Evolutionary conservation across 108 stramenopile species (phyloP).

Genomic region (Fragilaria crotonensis): DNA sequence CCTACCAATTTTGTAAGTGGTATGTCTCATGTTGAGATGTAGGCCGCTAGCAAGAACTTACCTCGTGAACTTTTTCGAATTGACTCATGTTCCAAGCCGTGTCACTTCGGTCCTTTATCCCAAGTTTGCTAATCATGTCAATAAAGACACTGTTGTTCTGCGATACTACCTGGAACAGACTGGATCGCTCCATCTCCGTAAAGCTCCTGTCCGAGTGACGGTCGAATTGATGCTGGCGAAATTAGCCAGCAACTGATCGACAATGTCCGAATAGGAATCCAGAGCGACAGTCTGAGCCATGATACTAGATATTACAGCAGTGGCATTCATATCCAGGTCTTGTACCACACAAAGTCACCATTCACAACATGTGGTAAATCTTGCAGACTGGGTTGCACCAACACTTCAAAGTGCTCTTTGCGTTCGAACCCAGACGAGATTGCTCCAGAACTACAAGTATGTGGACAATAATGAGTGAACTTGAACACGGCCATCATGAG

Average conservation of each 20-base stretch:
- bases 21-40: not conserved
- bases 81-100: constrained; percentile 87
- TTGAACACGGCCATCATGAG: not conserved
- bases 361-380: constrained; percentile 36
- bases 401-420: constrained; percentile 79
- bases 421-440: constrained; percentile 68
- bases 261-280: constrained; percentile 84
- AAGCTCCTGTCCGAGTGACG: constrained; percentile 65
- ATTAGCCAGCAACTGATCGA: constrained; percentile 73
- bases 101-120: constrained; percentile 85
- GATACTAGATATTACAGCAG: constrained; percentile 83
- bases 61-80: constrained; percentile 81
- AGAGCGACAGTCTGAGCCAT: constrained; percentile 90
- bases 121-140: constrained; percentile 84
- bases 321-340: constrained; percentile 82
- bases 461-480: not conserved
- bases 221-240: constrained; percentile 73
- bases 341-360: constrained; percentile 74
- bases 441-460: constrained; percentile 12
- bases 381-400: constrained; percentile 59
- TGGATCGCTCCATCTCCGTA: constrained; percentile 47
- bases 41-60: constrained; percentile 4
- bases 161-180: constrained; percentile 74
- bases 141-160: constrained; percentile 87
- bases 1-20: constrained; percentile 2